A percentile compares a stretch with the other conserved stretches of the same genome.
phyloP scores from a whole-genome alignment of 768 basidiomycete species.

The Amanita muscaria region DNA sequence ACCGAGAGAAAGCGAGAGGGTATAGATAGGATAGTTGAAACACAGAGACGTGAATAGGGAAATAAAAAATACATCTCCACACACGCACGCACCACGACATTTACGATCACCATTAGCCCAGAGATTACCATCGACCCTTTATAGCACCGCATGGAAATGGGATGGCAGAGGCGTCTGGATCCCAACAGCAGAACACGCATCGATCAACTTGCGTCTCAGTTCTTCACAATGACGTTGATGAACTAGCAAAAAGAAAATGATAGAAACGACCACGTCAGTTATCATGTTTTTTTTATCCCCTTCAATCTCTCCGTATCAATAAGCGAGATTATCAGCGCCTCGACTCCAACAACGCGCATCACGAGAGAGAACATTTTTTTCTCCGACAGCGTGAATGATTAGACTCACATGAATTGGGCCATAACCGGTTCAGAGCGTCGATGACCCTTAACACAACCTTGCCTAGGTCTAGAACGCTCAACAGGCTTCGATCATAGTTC shows the following conservation, averaged over 20 bases:
- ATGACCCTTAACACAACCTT: constrained; percentile 55
- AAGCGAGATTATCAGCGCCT: too few species aligned
- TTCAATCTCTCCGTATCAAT: too few species aligned
- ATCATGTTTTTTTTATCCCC: too few species aligned
- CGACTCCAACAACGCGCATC: not conserved
- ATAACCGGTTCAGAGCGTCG: constrained; percentile 60
- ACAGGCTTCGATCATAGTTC: constrained; percentile 49
- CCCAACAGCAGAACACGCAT: constrained; percentile 37
- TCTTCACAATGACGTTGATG: constrained; percentile 40
- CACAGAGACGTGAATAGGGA: too few species aligned
- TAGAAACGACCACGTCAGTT: too few species aligned
- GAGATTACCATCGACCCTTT: too few species aligned
- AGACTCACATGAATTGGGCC: constrained; percentile 46
- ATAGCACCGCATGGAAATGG: constrained; percentile 3
- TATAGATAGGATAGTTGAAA: too few species aligned
- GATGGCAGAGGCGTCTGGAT: constrained; percentile 16
- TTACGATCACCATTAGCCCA: too few species aligned
- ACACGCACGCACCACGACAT: not conserved
- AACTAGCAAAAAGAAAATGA: constrained; percentile 20
- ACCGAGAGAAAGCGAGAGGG: too few species aligned
- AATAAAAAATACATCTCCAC: too few species aligned
- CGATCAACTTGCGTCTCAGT: constrained; percentile 38
- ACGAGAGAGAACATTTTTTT: not conserved
- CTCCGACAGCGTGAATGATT: too few species aligned
- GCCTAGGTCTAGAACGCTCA: constrained; percentile 54